Evolutionary conservation across 1,139 yeast species (phyloP).

Genomic region (Zhuliangozyma parablackwelliae): DNA sequence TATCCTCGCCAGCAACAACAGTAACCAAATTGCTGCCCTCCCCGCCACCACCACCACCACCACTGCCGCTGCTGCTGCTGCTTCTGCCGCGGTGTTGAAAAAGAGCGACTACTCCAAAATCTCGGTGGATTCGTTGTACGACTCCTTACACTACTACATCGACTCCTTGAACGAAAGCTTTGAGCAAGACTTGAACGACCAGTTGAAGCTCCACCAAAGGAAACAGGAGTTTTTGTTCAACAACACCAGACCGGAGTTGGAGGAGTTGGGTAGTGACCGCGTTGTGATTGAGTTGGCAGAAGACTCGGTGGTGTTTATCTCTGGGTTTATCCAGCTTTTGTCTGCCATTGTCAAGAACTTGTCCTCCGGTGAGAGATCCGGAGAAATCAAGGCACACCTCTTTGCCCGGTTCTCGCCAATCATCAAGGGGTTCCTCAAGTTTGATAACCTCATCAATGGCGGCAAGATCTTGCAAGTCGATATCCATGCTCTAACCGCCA

Average conservation of each 20-base stretch:
- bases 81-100: constrained; percentile 13
- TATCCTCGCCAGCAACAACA: constrained; percentile 25
- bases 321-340: constrained; percentile 57
- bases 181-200: constrained; percentile 31
- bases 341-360: constrained; percentile 33
- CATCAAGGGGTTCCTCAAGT: constrained; percentile 33
- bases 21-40: too few species aligned
- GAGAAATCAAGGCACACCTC: constrained; percentile 26
- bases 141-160: constrained; percentile 53
- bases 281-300: constrained; percentile 61
- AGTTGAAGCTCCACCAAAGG: constrained; percentile 29
- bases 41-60: too few species aligned
- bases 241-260: constrained; percentile 13
- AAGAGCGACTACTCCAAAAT: constrained; percentile 43
- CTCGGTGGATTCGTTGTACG: constrained; percentile 58
- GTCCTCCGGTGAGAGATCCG: constrained; percentile 21
- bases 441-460: constrained; percentile 35
- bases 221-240: constrained; percentile 36
- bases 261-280: constrained; percentile 14
- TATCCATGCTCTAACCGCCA: constrained; percentile 12
- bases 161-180: constrained; percentile 45
- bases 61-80: too few species aligned
- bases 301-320: constrained; percentile 71
- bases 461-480: constrained; percentile 13
- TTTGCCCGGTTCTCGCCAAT: constrained; percentile 35